These are phyloP conservation scores for Triadica sebifera DNA, from an alignment of 345 rosid species.

Conservation along the genomic window DNA sequence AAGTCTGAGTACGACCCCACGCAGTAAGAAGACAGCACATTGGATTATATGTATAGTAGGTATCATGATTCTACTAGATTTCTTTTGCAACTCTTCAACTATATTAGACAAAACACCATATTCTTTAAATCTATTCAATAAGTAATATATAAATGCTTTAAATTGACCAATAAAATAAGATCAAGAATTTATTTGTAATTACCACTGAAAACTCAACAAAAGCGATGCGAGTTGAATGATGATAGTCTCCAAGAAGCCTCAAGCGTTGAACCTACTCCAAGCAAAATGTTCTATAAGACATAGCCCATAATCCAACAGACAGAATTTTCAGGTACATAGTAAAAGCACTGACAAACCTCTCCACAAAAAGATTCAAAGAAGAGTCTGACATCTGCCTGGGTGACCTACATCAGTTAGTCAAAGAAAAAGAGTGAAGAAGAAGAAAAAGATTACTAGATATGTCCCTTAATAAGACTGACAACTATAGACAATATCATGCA, in stretches of 20 bases:
- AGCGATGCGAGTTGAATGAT: constrained; percentile 90
- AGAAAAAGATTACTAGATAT: not conserved
- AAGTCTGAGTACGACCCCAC: not conserved
- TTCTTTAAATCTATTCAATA: not conserved
- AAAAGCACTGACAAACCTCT: constrained; percentile 51
- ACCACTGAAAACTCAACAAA: constrained; percentile 92
- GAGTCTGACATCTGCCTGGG: constrained; percentile 74
- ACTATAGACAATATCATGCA: not conserved
- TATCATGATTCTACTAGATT: not conserved
- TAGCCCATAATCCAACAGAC: not conserved
- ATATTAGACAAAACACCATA: not conserved
- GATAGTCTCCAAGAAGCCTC: constrained; percentile 92
- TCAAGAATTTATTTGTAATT: constrained; percentile 7
- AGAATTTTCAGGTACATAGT: not conserved
- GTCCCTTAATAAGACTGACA: constrained; percentile 4
- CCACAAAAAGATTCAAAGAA: constrained; percentile 91
- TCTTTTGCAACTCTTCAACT: no score
- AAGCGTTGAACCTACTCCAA: constrained; percentile 70
- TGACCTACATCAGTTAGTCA: constrained; percentile 49
- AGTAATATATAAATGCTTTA: not conserved
- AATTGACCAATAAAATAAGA: not conserved
- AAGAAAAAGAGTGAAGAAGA: constrained; percentile 16
- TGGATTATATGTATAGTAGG: not conserved
- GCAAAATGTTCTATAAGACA: constrained; percentile 11
- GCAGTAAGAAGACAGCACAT: not conserved